Percentiles rank a stretch among this genome's conserved stretches.
phyloP scores from a whole-genome alignment of 108 stramenopile species.

The Cyclostephanos tholiformis region DNA sequence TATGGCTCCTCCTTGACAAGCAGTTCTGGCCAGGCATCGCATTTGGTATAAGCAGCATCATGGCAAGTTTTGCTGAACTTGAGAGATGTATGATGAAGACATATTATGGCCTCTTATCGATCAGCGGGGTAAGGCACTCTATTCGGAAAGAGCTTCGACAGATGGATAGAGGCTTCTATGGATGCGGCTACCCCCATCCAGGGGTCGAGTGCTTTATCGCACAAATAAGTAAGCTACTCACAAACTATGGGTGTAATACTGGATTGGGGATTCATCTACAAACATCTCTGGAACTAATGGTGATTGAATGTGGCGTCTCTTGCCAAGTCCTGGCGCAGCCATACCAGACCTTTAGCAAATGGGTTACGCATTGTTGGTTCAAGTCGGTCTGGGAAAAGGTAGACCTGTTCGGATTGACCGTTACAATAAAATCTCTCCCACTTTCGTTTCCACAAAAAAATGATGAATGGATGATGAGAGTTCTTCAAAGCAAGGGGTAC shows the following conservation, averaged over 20 bases:
- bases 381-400: not conserved
- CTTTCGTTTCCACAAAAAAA: not conserved
- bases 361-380: no score
- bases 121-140: not conserved
- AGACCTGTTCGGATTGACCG: not conserved
- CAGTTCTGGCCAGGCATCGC: constrained; percentile 23
- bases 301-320: no score
- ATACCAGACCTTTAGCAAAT: no score
- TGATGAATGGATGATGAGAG: not conserved
- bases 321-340: no score
- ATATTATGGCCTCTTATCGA: constrained; percentile 2
- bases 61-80: not conserved
- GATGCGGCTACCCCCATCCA: not conserved
- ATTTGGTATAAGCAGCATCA: constrained; percentile 13
- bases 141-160: not conserved
- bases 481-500: not conserved
- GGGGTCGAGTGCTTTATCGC: constrained; percentile 4
- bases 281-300: no score
- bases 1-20: constrained; percentile 4
- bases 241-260: no score
- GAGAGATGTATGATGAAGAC: not conserved
- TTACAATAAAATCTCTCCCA: not conserved
- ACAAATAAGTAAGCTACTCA: no score
- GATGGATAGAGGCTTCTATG: constrained; percentile 11
- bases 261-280: no score